Percentiles rank a stretch among this genome's conserved stretches.
Conservation (phyloP, 2,329 filamentous ascomycete genomes). For the Alternaria gansuensis region DNA sequence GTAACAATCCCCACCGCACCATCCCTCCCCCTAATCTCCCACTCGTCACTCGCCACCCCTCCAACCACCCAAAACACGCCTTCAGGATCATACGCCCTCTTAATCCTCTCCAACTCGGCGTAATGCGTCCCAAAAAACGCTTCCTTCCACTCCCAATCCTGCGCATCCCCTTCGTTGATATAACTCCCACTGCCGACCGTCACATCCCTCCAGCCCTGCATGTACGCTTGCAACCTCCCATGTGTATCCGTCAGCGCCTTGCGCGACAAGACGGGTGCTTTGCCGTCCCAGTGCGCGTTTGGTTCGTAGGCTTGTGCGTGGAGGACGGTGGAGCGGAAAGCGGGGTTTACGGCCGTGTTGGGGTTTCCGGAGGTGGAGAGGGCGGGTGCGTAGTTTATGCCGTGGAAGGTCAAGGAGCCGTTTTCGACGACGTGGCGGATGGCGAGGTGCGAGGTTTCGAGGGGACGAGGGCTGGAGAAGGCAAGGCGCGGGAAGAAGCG, state of each 20-base stretch:
- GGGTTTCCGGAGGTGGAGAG: constrained; percentile 19
- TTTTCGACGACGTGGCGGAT: constrained; percentile 35
- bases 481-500: constrained; percentile 35
- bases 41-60: constrained; percentile 37
- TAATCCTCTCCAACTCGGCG: constrained; percentile 30
- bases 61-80: constrained; percentile 42
- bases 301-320: constrained; percentile 36
- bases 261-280: background rate
- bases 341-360: constrained; percentile 37
- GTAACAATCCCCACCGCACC: constrained; percentile 28
- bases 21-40: constrained; percentile 33
- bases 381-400: constrained; percentile 35
- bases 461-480: constrained; percentile 18
- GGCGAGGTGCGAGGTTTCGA: constrained; percentile 18
- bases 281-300: constrained; percentile 33
- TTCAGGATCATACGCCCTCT: constrained; percentile 35
- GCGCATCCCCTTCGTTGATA: constrained; percentile 44
- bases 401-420: constrained; percentile 39
- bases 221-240: constrained; percentile 30
- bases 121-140: constrained; percentile 42
- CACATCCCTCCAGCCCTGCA: constrained; percentile 38
- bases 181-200: constrained; percentile 35
- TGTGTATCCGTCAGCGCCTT: constrained; percentile 19
- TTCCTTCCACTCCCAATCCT: constrained; percentile 37
- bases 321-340: constrained; percentile 34